A percentile compares a stretch with the other conserved stretches of the same genome.
Evolutionary conservation across 352 stramenopile species (phyloP).

Genomic region (Globisporangium middletonii): DNA sequence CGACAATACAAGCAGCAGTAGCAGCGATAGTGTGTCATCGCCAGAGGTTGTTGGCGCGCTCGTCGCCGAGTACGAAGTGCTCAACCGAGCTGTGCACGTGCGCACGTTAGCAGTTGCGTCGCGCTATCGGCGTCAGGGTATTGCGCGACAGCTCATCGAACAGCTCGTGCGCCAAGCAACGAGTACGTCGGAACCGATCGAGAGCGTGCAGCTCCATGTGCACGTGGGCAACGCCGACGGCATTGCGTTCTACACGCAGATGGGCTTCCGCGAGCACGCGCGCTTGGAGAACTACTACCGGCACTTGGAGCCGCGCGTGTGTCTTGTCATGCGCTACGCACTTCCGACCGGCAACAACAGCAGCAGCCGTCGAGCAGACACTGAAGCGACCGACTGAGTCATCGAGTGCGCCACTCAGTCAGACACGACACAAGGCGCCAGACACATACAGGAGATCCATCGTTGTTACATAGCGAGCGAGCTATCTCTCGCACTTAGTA

Average conservation of each 20-base stretch:
- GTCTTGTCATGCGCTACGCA: slow-evolving; percentile 37
- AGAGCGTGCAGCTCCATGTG: slow-evolving; percentile 46
- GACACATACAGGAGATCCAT: no score
- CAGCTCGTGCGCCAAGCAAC: slow-evolving; percentile 24
- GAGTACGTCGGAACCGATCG: neutral
- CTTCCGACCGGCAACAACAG: slow-evolving; percentile 6
- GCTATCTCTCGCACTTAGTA: slow-evolving; percentile 34
- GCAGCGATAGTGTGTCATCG: neutral
- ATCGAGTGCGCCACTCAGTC: neutral
- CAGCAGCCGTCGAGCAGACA: neutral
- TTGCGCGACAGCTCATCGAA: slow-evolving; percentile 30
- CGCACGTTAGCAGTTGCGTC: slow-evolving; percentile 35
- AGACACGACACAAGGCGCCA: no score
- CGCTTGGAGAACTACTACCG: slow-evolving; percentile 63
- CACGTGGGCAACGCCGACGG: slow-evolving; percentile 54
- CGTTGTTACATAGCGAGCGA: slow-evolving; percentile 3
- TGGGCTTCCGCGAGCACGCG: slow-evolving; percentile 42
- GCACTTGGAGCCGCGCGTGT: slow-evolving; percentile 43
- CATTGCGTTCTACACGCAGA: slow-evolving; percentile 45
- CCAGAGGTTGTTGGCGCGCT: slow-evolving; percentile 20
- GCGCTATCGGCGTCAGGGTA: slow-evolving; percentile 26
- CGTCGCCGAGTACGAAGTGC: slow-evolving; percentile 34
- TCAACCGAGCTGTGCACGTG: slow-evolving; percentile 25
- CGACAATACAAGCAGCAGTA: neutral
- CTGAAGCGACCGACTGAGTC: neutral